These are phyloP conservation scores for Udeniomyces megalosporus DNA, from an alignment of 768 basidiomycete genomes.

Conservation along the genomic window DNA sequence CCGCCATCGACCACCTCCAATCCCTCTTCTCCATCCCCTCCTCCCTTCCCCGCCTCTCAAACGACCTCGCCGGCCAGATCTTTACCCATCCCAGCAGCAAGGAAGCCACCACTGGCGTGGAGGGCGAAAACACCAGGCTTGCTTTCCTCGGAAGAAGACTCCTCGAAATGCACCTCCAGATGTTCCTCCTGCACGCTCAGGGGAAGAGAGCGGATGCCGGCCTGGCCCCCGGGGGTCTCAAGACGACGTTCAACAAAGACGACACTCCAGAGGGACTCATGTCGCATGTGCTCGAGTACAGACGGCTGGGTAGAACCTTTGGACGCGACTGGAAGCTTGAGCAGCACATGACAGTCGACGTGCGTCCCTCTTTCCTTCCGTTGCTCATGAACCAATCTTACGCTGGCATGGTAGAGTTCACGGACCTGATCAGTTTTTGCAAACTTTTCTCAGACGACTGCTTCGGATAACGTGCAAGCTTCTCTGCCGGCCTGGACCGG, in stretches of 20 bases:
- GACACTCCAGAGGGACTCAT: neutral
- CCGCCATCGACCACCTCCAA: neutral
- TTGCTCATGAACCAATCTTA: too few species aligned
- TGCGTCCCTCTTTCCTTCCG: neutral
- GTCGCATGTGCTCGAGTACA: neutral
- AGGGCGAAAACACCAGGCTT: slow-evolving; percentile 4
- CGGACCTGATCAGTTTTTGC: too few species aligned
- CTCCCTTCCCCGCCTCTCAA: neutral
- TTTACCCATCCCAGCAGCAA: slow-evolving; percentile 1
- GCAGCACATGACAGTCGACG: neutral
- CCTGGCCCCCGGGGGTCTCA: neutral
- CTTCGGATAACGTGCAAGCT: too few species aligned
- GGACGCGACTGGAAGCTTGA: slow-evolving; percentile 2
- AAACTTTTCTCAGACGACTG: too few species aligned
- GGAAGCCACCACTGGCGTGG: neutral
- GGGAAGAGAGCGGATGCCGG: neutral
- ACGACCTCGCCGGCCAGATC: slow-evolving; percentile 12
- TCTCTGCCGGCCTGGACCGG: too few species aligned
- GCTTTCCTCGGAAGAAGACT: slow-evolving; percentile 8
- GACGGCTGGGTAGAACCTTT: neutral
- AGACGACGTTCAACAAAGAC: neutral
- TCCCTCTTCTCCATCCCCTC: neutral
- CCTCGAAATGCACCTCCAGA: slow-evolving; percentile 10
- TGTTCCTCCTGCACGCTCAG: neutral
- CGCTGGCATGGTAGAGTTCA: too few species aligned